A percentile compares a stretch with the other conserved stretches of the same genome.
Evolutionary conservation across 345 rosid genomes (phyloP).

Genomic region (Xanthoceras sorbifolium): DNA sequence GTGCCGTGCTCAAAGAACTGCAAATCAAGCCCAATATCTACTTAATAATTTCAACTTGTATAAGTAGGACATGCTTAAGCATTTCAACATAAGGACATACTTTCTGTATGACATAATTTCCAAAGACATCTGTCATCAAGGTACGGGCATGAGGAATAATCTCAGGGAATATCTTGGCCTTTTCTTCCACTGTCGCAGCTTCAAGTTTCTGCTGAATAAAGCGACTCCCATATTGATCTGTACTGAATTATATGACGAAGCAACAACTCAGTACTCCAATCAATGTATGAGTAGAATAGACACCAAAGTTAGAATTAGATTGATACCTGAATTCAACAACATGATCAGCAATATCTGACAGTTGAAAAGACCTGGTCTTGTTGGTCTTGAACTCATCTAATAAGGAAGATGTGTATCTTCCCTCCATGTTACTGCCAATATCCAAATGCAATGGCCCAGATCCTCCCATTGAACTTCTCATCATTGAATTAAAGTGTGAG

Average conservation of each 20-base stretch:
- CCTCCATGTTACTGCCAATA: conserved; percentile 52
- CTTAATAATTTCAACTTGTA: conserved; percentile 10
- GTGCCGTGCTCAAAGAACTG: conserved; percentile 96
- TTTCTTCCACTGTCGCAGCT: conserved; percentile 73
- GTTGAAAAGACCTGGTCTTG: conserved; percentile 73
- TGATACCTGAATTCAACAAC: conserved; percentile 89
- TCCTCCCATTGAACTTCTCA: conserved; percentile 58
- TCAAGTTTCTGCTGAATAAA: conserved; percentile 98
- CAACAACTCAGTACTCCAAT: conserved; percentile 15
- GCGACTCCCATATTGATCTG: conserved; percentile 95
- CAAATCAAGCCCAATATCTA: conserved; percentile 33
- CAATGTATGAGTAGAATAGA: conserved; percentile 13
- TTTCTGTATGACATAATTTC: conserved; percentile 95
- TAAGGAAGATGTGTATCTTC: conserved; percentile 52
- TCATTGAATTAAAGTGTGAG: conserved; percentile 54
- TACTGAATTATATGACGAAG: conserved; percentile 51
- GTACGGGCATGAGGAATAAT: conserved; percentile 75
- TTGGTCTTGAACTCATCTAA: conserved; percentile 86
- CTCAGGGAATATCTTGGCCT: conserved; percentile 77
- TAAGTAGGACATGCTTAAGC: neutral
- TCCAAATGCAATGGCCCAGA: conserved; percentile 56
- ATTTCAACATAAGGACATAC: conserved; percentile 37
- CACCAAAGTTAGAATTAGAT: conserved; percentile 13
- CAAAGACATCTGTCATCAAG: conserved; percentile 99
- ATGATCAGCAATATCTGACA: conserved; percentile 68